Evolutionary conservation across 2,329 filamentous ascomycete genomes (phyloP).

Genomic region (Neophaeococcomyces aloes): DNA sequence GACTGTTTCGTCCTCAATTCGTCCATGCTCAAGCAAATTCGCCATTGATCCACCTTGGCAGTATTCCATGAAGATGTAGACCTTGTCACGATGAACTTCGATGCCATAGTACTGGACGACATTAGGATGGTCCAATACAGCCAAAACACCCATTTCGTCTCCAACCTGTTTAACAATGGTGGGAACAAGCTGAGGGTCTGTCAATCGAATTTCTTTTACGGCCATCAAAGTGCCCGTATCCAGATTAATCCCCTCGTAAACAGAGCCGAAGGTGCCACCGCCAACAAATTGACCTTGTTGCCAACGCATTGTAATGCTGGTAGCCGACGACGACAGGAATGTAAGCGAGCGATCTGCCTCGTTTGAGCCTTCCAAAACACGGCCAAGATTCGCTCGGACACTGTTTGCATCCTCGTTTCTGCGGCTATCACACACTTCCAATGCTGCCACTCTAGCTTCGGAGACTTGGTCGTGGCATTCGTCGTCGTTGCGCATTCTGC

Average conservation of each 20-base stretch:
- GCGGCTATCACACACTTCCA: slow-evolving; percentile 65
- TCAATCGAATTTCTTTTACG: slow-evolving; percentile 93
- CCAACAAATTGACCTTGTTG: slow-evolving; percentile 98
- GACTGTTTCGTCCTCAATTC: slow-evolving; percentile 95
- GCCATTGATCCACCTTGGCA: slow-evolving; percentile 91
- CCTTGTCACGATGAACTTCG: slow-evolving; percentile 93
- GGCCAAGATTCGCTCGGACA: slow-evolving; percentile 66
- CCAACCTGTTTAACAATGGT: slow-evolving; percentile 87
- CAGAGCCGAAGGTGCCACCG: slow-evolving; percentile 91
- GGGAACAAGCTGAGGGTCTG: slow-evolving; percentile 92
- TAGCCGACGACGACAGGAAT: slow-evolving; percentile 84
- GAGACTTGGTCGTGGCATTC: slow-evolving; percentile 67
- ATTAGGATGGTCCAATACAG: slow-evolving; percentile 93
- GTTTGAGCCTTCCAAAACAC: slow-evolving; percentile 86
- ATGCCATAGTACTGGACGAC: slow-evolving; percentile 97
- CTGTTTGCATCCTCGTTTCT: slow-evolving; percentile 73
- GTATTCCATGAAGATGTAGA: slow-evolving; percentile 99
- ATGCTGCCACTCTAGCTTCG: slow-evolving; percentile 61
- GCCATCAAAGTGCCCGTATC: slow-evolving; percentile 96
- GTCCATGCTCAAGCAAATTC: slow-evolving; percentile 80
- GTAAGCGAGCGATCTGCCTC: slow-evolving; percentile 92
- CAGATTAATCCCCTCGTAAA: slow-evolving; percentile 94
- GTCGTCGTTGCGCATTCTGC: slow-evolving; percentile 65
- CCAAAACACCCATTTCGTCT: slow-evolving; percentile 93
- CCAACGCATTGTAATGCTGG: slow-evolving; percentile 92